Evolutionary conservation across 179 eudicot species (phyloP), one percentile per base, ranked within the genome.

Genomic region (Nepenthes alata): DNA sequence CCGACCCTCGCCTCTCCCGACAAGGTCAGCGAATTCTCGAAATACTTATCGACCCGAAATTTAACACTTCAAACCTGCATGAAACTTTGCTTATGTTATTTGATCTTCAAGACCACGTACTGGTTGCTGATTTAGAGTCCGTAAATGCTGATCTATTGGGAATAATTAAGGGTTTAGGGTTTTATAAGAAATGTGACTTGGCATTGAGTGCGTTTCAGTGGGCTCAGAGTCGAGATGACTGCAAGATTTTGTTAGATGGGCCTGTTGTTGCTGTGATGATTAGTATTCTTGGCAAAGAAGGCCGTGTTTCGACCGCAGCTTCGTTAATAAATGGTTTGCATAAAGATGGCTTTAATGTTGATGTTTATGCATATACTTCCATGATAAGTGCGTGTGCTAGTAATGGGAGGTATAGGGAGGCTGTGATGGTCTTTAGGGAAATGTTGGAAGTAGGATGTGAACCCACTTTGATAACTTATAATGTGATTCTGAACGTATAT

Each of bases 381-480:
- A 60, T 91, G 80, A 75, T 86, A 10, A 78, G 81, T 74, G 88
- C 84, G 52, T 89, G 63, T 75, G 80, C 89, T 47, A 74, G 76
- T 55, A 91, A 80, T 62, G 86, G 88, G 64, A 75, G 83, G 86
- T 91, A 81, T 72, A 80, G 89, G 56, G 96, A 91, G 61, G 98
- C 98, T 2, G 75, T 84, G 37, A 66, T 57, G 59, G 80, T 91
- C n/a, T 89, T 84, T 66, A 70, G 70, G 70, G 69, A 75, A 67
- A 91, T 91, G 98, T 86, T 78, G 70, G 91, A 89, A 57, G 95
- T 82, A 59, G 96, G 89, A 39, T 86, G 91, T 75, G 72, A 74
- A 37, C 96, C 98, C 37, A 84, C 86, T 67, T 83, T 89, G 78
- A 73, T 91, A 14, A 91, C 95, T 57, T 91, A 89, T 72, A 91